Conservation (phyloP, 352 stramenopile genomes). For the Phytophthora uliginosa region DNA sequence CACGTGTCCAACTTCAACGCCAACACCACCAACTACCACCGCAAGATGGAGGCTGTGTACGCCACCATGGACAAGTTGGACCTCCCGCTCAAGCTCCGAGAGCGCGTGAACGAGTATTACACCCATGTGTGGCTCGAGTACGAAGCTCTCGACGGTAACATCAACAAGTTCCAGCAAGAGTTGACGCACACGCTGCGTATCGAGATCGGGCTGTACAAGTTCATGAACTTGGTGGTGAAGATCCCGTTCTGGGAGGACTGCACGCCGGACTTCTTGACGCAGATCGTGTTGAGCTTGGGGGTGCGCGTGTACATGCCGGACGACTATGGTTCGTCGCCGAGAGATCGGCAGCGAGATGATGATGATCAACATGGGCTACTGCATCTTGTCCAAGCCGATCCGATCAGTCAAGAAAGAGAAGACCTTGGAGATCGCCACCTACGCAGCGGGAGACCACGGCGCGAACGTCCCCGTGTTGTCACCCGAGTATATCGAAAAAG, state of each 20-base stretch:
- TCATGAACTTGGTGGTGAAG: neutral
- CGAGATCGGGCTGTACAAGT: neutral
- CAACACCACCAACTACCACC: neutral
- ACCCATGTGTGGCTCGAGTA: neutral
- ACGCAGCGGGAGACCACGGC: neutral
- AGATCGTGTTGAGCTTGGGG: neutral
- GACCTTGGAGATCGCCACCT: neutral
- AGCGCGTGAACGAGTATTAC: neutral
- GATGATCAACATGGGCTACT: neutral
- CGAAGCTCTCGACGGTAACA: neutral
- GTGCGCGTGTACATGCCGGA: neutral
- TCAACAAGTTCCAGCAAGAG: slow-evolving; percentile 1
- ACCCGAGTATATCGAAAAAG: too few relatives aligned
- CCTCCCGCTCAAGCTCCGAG: neutral
- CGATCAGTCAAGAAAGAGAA: neutral
- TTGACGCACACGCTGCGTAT: neutral
- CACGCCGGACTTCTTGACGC: neutral
- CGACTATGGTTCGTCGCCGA: neutral
- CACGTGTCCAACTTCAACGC: neutral
- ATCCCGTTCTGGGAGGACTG: neutral
- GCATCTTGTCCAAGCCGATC: neutral
- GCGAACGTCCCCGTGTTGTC: too few relatives aligned
- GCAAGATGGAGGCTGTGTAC: neutral
- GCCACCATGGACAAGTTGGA: neutral
- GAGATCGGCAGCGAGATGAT: neutral